Evolutionary conservation across 2,329 filamentous ascomycete genomes (phyloP), one percentile per base, ranked within the genome.

Genomic region (Trichoderma pleuroti): DNA sequence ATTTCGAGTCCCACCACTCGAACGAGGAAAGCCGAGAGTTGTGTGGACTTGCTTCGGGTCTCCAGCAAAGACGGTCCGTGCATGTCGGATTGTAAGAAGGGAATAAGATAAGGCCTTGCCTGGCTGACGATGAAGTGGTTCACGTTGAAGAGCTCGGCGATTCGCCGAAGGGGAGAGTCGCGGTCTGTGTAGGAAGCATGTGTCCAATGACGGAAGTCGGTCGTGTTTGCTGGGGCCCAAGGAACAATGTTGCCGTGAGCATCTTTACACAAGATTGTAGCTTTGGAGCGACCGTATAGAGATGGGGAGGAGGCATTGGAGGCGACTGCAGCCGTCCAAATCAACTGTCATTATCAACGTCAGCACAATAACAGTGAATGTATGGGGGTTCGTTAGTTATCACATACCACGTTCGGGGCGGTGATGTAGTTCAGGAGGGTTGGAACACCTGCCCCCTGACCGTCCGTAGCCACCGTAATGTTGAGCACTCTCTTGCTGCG

Each of bases 81-180:
- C 82, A 94, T 89, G 75, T 95, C 92, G 59, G 91, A 92, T 72
- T 91, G 90, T 6, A 97, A 85, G 76, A 97, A 96, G 0, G 94
- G 94, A 32, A 95, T 91, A 18, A 97, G 85, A 80, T 97, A 97
- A 0, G 95, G 95, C 4, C 94, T 87, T 1, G 95, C 94, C 82
- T 98, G 95, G 74, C 92, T 96, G 74, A 98, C 90, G 74, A 98
- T 93, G 81, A 97, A 98, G 83, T 98, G 94, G 78, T 97, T 97
- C 67, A 97, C 93, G 78, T 97, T 97, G 86, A 96, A 96, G 12
- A 95, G 87, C 81, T 95, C 92, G 8, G 91, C 89, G 34, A 96
- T 90, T 49, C 93, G 88, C 68, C 89, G 86, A 1, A 96, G 86
- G 2, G 87, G 87, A 1, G 86, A 86, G 76, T 88, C 90, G 54